Percentiles rank a stretch among this genome's conserved stretches.
Evolutionary conservation across 2,329 filamentous ascomycete genomes (phyloP).

Genomic region (Trichoderma sp.): DNA sequence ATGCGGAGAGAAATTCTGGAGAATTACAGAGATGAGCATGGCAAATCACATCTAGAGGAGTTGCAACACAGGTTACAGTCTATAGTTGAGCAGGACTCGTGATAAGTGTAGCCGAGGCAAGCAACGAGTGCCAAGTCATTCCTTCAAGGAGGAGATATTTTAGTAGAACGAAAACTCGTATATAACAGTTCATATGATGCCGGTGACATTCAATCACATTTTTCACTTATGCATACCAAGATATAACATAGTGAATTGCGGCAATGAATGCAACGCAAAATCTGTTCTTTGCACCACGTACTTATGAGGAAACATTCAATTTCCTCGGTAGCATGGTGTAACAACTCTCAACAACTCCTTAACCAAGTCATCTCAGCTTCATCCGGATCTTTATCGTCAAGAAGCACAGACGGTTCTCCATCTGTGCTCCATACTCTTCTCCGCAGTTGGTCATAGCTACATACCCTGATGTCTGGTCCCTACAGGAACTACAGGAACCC

Average conservation of each 20-base stretch:
- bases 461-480: neutral
- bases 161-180: neutral
- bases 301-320: neutral
- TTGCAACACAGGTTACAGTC: conserved; percentile 11
- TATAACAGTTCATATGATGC: neutral
- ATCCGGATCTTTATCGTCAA: neutral
- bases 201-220: neutral
- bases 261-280: neutral
- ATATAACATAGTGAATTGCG: no score
- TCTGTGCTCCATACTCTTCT: neutral
- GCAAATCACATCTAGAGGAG: conserved; percentile 9
- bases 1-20: conserved; percentile 17
- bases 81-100: conserved; percentile 13
- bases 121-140: neutral
- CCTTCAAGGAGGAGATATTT: neutral
- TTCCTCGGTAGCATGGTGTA: neutral
- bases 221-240: neutral
- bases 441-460: neutral
- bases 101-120: neutral
- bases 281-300: neutral
- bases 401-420: neutral
- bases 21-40: conserved; percentile 12
- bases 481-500: neutral
- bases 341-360: neutral
- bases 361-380: neutral